A percentile compares a stretch with the other conserved stretches of the same genome.
Evolutionary conservation across 768 basidiomycete species (phyloP).

Genomic region (Podaxis rugospora): DNA sequence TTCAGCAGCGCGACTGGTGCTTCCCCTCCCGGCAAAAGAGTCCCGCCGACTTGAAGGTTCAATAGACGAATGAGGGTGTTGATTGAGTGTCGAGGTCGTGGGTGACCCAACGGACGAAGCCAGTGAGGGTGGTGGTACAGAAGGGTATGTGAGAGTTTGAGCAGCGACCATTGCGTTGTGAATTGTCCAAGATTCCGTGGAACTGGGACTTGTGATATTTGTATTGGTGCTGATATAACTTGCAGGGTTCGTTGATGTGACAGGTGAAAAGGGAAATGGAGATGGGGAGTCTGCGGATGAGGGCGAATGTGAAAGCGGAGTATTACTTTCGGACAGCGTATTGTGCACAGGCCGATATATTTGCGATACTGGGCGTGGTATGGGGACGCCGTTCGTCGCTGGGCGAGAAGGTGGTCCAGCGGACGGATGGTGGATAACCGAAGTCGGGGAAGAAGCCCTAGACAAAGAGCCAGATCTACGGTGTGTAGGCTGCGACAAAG

Average conservation of each 20-base stretch:
- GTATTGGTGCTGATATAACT: slow-evolving; percentile 59
- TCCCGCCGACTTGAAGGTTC: slow-evolving; percentile 51
- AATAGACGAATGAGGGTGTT: slow-evolving; percentile 43
- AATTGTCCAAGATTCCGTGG: slow-evolving; percentile 49
- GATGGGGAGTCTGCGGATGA: slow-evolving; percentile 67
- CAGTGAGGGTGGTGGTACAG: slow-evolving; percentile 78
- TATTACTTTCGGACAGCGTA: slow-evolving; percentile 45
- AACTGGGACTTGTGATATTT: slow-evolving; percentile 70
- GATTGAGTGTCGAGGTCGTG: slow-evolving; percentile 41
- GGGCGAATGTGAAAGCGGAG: slow-evolving; percentile 62
- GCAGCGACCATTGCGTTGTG: slow-evolving; percentile 31
- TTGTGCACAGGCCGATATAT: slow-evolving; percentile 50
- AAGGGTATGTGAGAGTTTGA: slow-evolving; percentile 65
- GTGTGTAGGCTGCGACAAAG: slow-evolving; percentile 70
- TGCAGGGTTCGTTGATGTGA: slow-evolving; percentile 45
- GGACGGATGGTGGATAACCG: slow-evolving; percentile 29
- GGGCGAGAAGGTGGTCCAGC: slow-evolving; percentile 12
- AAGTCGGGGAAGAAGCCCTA: slow-evolving; percentile 41
- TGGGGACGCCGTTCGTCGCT: slow-evolving; percentile 57
- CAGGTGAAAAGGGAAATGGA: slow-evolving; percentile 64
- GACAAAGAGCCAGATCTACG: slow-evolving; percentile 38
- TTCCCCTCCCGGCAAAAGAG: slow-evolving; percentile 38
- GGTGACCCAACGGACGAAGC: slow-evolving; percentile 78
- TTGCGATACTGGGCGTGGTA: slow-evolving; percentile 67
- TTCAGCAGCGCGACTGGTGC: slow-evolving; percentile 29